phyloP scores from a whole-genome alignment of 2,329 filamentous ascomycete genomes.

The Curvularia lunata region DNA sequence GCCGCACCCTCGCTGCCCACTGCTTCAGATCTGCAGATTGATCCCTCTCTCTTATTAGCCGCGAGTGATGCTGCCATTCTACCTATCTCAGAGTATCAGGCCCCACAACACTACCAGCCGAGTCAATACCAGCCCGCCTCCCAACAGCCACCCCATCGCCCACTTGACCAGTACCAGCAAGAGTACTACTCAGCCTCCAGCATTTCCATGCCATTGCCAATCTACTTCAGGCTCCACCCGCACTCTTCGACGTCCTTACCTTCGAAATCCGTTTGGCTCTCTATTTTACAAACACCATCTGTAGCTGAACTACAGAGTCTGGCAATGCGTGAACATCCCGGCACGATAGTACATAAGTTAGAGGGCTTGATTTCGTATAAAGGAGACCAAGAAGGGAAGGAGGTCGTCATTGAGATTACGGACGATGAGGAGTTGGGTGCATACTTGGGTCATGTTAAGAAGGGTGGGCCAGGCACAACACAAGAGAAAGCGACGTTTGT shows the following conservation, averaged over 20 bases:
- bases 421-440: conserved; percentile 74
- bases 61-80: conserved; percentile 56
- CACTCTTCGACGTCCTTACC: conserved; percentile 62
- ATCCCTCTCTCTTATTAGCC: conserved; percentile 66
- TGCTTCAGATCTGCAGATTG: conserved; percentile 65
- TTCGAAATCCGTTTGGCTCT: conserved; percentile 66
- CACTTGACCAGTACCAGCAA: conserved; percentile 18
- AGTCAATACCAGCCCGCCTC: conserved; percentile 43
- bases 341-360: conserved; percentile 64
- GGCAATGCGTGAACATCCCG: conserved; percentile 66
- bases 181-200: conserved; percentile 3
- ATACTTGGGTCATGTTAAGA: conserved; percentile 68
- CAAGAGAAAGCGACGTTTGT: conserved; percentile 62
- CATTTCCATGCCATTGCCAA: conserved; percentile 59
- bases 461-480: conserved; percentile 40
- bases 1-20: conserved; percentile 32
- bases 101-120: conserved; percentile 19
- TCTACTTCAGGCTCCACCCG: conserved; percentile 42
- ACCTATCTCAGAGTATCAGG: conserved; percentile 29
- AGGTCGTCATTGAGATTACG: conserved; percentile 69
- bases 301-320: conserved; percentile 68
- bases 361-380: conserved; percentile 67
- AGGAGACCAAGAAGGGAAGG: conserved; percentile 53
- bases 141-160: neutral
- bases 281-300: conserved; percentile 64